These are phyloP conservation scores for Moesziomyces sp. DNA, from an alignment of 1,284 basidiomycete genomes.

Conservation along the genomic window DNA sequence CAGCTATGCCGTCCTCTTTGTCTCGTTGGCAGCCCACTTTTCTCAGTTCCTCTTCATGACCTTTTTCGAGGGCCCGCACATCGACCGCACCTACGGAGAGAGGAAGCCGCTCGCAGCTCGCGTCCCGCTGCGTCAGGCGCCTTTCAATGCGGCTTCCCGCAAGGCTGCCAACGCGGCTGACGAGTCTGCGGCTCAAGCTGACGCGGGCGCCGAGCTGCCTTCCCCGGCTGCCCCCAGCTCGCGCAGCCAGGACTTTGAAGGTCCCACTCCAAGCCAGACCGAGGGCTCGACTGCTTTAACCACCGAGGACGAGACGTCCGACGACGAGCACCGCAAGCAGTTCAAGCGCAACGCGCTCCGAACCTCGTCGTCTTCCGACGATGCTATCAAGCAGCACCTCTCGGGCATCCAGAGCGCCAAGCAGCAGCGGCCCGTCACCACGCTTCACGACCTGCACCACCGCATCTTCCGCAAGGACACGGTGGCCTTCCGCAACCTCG, in stretches of 20 bases:
- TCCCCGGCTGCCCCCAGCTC: background rate
- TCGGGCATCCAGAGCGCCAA: conserved; percentile 6
- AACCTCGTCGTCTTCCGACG: conserved; percentile 41
- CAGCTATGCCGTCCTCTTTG: conserved; percentile 90
- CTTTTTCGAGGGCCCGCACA: conserved; percentile 97
- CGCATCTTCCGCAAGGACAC: conserved; percentile 90
- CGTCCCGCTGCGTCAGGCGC: conserved; percentile 37
- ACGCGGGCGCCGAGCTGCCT: background rate
- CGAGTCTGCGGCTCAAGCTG: background rate
- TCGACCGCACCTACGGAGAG: conserved; percentile 63
- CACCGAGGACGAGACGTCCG: conserved; percentile 38
- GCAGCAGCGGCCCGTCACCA: conserved; percentile 27
- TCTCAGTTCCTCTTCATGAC: conserved; percentile 95
- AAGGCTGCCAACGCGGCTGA: conserved; percentile 32
- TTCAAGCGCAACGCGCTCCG: conserved; percentile 24
- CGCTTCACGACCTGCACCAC: conserved; percentile 88
- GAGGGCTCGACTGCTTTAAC: conserved; percentile 44
- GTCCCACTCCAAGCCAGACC: conserved; percentile 43
- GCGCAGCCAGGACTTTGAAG: conserved; percentile 11
- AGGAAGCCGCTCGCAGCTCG: conserved; percentile 51
- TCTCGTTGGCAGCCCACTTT: conserved; percentile 89
- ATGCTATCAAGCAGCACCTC: conserved; percentile 29
- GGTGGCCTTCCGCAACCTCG: conserved; percentile 83
- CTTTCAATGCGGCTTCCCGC: conserved; percentile 57
- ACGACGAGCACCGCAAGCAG: conserved; percentile 20